phyloP scores from a whole-genome alignment of 345 rosid genomes.

The Tarenaya hassleriana region DNA sequence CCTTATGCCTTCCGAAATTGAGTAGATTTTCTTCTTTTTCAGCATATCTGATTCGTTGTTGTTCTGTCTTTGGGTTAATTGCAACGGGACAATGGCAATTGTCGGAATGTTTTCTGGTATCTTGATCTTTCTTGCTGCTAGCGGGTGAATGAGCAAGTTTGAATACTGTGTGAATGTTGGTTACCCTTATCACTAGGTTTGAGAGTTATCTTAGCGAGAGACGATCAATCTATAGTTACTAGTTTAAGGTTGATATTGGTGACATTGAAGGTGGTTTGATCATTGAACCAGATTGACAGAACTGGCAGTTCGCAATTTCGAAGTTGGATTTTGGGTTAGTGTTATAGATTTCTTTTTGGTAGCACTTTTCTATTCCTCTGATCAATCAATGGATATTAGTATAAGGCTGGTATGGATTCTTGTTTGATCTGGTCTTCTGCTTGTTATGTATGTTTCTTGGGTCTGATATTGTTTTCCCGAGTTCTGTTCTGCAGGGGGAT shows the following conservation, averaged over 20 bases:
- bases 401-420: slow-evolving; percentile 3
- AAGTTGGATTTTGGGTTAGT: neutral
- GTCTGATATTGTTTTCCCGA: neutral
- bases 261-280: neutral
- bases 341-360: too few relatives aligned
- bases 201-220: too few relatives aligned
- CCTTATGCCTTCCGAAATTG: too few relatives aligned
- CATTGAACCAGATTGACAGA: neutral
- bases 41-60: too few relatives aligned
- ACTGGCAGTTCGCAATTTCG: slow-evolving; percentile 2
- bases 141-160: too few relatives aligned
- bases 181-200: too few relatives aligned
- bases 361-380: neutral
- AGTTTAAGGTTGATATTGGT: neutral
- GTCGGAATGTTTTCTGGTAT: too few relatives aligned
- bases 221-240: neutral
- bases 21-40: too few relatives aligned
- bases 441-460: neutral
- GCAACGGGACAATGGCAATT: too few relatives aligned
- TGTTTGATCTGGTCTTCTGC: neutral
- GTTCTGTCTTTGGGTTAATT: too few relatives aligned
- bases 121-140: too few relatives aligned
- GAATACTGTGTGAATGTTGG: too few relatives aligned
- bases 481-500: slow-evolving; percentile 49
- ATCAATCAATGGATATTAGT: neutral